Base-by-base conservation (phyloP, 2,329 filamentous ascomycete species). In the Fusarium mundagurra region DNA sequence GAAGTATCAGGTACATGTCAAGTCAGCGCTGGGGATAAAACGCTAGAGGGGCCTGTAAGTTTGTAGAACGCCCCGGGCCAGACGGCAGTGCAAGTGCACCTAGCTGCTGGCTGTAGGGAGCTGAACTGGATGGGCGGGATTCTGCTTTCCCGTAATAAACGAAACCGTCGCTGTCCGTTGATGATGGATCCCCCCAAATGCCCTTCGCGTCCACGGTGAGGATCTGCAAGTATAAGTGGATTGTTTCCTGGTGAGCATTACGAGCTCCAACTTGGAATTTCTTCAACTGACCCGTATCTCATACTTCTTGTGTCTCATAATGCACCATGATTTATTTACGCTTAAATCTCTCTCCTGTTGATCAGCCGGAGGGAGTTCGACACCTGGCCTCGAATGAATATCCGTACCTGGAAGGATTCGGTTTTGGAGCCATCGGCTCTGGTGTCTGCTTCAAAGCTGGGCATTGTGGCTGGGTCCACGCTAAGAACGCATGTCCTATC, bases 381-480 rank as follows among this genome's bases (percentile, higher is more conserved):
- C 27, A 68, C 45, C 69, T 67, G 34, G 41, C 55, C 50, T 57
- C 20, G 36, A 73, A 72, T 72, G 70, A 54, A 53, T 53, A 48
- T 31, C 14, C 27, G 27, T 29, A 29, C 45, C 27, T 48, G 31
- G 44, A 50, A 53, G 63, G 54, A 45, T 70, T 50, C 45, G 27
- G 24, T 33, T 43, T 55, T 61, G 54, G 54, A 54, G 31, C 60
- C 59, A 69, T 57, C 51, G 39, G 31, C 14, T 50, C 31, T 43
- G 38, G 48, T 70, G 64, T 41, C 29, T 36, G 44, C 31, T 38
- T 31, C 22, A 57, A 69, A 47, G 33, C 41, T 57, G 55, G 67
- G 55, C 68, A 61, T 69, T 69, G 71, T 72, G 72, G 72, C 71
- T 74, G 71, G 67, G 71, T 72, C 64, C 47, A 60, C 72, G 72